Base-by-base conservation (phyloP, 306 rosid species). In the Corylus avellana region DNA sequence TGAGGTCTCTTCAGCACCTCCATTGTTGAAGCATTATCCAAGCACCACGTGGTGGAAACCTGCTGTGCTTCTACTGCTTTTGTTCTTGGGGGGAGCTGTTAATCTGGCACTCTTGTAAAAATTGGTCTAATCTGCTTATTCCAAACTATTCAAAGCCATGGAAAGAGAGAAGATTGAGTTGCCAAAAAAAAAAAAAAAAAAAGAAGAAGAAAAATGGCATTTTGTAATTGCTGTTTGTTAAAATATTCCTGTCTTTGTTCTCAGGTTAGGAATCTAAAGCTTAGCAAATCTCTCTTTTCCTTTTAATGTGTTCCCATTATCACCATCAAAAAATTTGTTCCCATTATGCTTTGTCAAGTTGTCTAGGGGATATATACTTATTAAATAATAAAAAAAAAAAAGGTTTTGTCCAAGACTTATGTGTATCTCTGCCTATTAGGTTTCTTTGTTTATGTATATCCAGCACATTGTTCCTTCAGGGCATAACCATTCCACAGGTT, bases 191-290 rank as follows among this genome's bases (percentile, higher is more conserved):
- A 12, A 58, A 0, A 12, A 8, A 11, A 3, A 58, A 57, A 25
- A 3, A 9, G 22, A 13, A 51, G 17, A 22, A 22, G 0, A 22
- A 22, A 4, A 22, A 75, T 22, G 22, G 73, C 77, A 75, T 78
- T 82, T 83, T 81, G 87, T 79, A 79, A 76, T 0, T 20, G 35
- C 75, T 70, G 54, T 85, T 78, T 81, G 73, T 48, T 78, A 81
- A 80, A 83, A 75, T 84, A 90, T 91, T 88, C 98, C 78, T 90
- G 79, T 86, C 98, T 90, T 91, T 80, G 85, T 67, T 85, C 72
- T 83, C 84, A 89, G 88, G 81, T 63, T 81, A 87, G 81, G 98
- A 87, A 94, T 92, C 86, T 77, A 18, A 62, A 47, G 77, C 77
- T 80, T 66, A 68, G 84, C 87, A 84, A 85, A 81, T 72, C 82